phyloP scores from a whole-genome alignment of 2,329 filamentous ascomycete species.

The Colletotrichum aenigma region DNA sequence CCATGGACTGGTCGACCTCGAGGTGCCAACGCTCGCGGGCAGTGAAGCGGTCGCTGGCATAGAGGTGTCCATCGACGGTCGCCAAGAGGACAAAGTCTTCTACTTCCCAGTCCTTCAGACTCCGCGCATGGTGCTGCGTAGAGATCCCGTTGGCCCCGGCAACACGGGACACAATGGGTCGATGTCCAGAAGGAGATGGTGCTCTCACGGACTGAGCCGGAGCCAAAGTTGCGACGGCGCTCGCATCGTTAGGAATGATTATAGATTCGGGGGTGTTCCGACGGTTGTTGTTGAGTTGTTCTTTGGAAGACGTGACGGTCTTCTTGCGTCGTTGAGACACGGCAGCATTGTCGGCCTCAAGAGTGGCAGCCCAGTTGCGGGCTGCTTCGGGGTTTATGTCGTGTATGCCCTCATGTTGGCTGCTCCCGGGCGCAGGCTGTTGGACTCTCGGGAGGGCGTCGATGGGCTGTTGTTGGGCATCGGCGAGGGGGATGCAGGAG shows the following conservation, averaged over 20 bases:
- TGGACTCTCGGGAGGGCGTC: conserved; percentile 1
- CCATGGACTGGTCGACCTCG: conserved; percentile 83
- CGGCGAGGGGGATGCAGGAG: conserved; percentile 58
- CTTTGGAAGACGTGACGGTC: conserved; percentile 20
- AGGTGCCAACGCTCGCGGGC: conserved; percentile 87
- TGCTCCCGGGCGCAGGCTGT: conserved; percentile 1
- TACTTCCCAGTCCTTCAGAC: conserved; percentile 98
- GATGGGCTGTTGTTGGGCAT: conserved; percentile 62
- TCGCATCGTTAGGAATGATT: conserved; percentile 70
- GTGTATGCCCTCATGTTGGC: background rate
- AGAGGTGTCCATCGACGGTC: conserved; percentile 97
- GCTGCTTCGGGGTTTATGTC: conserved; percentile 27
- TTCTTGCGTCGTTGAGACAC: conserved; percentile 15
- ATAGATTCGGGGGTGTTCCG: conserved; percentile 28
- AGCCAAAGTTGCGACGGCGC: conserved; percentile 98
- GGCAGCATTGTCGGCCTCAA: conserved; percentile 29
- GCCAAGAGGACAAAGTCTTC: conserved; percentile 99
- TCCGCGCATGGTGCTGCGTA: conserved; percentile 93
- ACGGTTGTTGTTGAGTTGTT: conserved; percentile 30
- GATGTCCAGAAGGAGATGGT: conserved; percentile 71
- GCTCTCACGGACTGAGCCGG: conserved; percentile 95
- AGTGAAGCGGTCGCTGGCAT: conserved; percentile 87
- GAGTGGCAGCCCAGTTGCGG: conserved; percentile 34
- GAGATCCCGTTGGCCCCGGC: conserved; percentile 66
- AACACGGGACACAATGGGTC: conserved; percentile 57